These are phyloP conservation scores for Symbiodinium pilosum DNA, from an alignment of 73 alveolate genomes.

Conservation along the genomic window DNA sequence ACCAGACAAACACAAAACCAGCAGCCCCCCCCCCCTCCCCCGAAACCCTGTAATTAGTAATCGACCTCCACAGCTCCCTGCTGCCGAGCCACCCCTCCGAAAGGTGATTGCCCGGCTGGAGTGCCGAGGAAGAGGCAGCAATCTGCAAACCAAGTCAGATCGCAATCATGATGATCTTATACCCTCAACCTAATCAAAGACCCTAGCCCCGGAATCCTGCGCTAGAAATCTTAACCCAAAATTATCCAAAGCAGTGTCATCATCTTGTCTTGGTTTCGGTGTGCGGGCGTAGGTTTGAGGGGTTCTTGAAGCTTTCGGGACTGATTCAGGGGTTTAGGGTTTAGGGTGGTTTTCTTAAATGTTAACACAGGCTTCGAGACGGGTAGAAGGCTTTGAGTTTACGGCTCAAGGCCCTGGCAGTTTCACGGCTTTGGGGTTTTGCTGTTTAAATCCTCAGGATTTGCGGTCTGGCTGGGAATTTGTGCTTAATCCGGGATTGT, in stretches of 20 bases:
- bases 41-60: not conserved
- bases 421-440: not conserved
- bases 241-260: not conserved
- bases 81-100: not conserved
- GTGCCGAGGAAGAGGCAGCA: slow-evolving; percentile 1
- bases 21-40: no score
- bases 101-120: not conserved
- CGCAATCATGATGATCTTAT: not conserved
- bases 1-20: no score
- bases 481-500: not conserved
- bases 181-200: not conserved
- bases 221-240: not conserved
- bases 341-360: not conserved
- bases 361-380: not conserved
- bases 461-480: not conserved
- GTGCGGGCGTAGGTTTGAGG: not conserved
- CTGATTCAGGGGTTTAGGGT: not conserved
- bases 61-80: not conserved
- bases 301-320: not conserved
- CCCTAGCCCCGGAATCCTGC: not conserved
- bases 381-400: not conserved
- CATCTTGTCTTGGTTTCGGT: not conserved
- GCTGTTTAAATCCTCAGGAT: not conserved
- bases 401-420: not conserved
- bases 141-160: not conserved